Evolutionary conservation across 2,329 filamentous ascomycete species (phyloP), one percentile per base, ranked within the genome.

Genomic region (Oidium heveae): DNA sequence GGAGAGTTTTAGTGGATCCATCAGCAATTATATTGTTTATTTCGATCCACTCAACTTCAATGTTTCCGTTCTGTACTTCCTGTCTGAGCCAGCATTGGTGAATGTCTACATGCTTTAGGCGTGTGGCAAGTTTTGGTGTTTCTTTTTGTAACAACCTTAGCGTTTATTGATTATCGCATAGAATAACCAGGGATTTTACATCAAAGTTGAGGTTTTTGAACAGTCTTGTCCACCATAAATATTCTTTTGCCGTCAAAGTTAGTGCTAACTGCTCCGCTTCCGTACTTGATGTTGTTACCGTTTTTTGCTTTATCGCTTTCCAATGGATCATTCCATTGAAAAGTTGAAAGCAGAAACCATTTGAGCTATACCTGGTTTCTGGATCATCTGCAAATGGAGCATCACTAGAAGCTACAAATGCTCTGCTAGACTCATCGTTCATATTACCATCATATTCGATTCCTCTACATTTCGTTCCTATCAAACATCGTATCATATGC

Each of bases 71-170:
- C 41, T 60, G 57, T 13, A 60, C 55, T 50, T 62, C 58, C 55
- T 65, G 58, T 3, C 59, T 24, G 0, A 64, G 53, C 61, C 59
- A 65, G 52, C 58, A 54, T 20, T 59, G 34, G 44, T 63, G 57
- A 43, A 64, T 63, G 56, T 64, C 57, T 32, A 63, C 52, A 55
- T 63, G 58, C 18, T 58, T 56, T 16, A 63, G 55, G 34, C 57
- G 56, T 6, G 57, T 61, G 2, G 57, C 47, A 7, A 63, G 54
- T 28, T 47, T 52, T 20, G 49, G 46, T 13, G 24, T 52, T 24
- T 57, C 52, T 28, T 53, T 34, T 4, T 54, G 55, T 52, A 59
- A 52, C 10, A 56, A 53, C 32, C 51, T 49, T 46, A 60, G 55
- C 39, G 52, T 53, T 43, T 53, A 36, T 16, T 28, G 33, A 32